Percentiles rank a stretch among this genome's conserved stretches.
Evolutionary conservation across 2,329 filamentous ascomycete genomes (phyloP).

Genomic region (Endocalyx cinctus): DNA sequence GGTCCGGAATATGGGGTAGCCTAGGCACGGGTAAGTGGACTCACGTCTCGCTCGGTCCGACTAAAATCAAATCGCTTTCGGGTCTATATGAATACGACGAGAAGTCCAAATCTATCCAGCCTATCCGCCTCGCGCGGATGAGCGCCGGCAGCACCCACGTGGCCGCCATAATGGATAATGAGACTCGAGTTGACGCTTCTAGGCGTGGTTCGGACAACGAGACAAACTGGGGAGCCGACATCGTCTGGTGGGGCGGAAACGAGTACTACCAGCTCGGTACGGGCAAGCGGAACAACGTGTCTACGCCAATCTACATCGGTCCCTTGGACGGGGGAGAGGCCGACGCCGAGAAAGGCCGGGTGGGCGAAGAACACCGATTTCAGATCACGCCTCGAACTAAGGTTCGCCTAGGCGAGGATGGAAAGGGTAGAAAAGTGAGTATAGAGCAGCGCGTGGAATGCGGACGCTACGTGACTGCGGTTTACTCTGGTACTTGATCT

Average conservation of each 20-base stretch:
- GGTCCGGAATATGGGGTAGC: conserved; percentile 76
- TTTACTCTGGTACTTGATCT: conserved; percentile 61
- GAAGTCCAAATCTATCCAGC: conserved; percentile 56
- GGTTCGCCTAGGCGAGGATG: conserved; percentile 56
- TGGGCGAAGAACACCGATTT: conserved; percentile 65
- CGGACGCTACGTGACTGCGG: conserved; percentile 73
- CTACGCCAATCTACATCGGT: conserved; percentile 71
- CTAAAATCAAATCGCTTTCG: conserved; percentile 78
- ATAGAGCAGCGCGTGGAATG: conserved; percentile 88
- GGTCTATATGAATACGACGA: conserved; percentile 88
- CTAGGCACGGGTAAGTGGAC: conserved; percentile 87
- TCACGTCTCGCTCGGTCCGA: conserved; percentile 72
- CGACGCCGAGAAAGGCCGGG: conserved; percentile 56
- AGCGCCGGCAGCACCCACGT: conserved; percentile 77
- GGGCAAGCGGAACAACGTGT: conserved; percentile 78
- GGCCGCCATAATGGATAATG: conserved; percentile 78
- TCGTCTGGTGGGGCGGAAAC: conserved; percentile 92
- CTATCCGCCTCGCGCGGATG: conserved; percentile 72
- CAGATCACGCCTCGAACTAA: conserved; percentile 74
- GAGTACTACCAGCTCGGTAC: conserved; percentile 91
- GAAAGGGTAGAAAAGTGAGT: conserved; percentile 62
- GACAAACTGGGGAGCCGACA: conserved; percentile 83
- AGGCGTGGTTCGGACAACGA: conserved; percentile 55
- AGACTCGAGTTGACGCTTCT: conserved; percentile 59
- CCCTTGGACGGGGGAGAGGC: conserved; percentile 60